Percentiles rank a stretch among this genome's conserved stretches.
Conservation (phyloP, 1,139 yeast species). For the Candida frijolesensis region DNA sequence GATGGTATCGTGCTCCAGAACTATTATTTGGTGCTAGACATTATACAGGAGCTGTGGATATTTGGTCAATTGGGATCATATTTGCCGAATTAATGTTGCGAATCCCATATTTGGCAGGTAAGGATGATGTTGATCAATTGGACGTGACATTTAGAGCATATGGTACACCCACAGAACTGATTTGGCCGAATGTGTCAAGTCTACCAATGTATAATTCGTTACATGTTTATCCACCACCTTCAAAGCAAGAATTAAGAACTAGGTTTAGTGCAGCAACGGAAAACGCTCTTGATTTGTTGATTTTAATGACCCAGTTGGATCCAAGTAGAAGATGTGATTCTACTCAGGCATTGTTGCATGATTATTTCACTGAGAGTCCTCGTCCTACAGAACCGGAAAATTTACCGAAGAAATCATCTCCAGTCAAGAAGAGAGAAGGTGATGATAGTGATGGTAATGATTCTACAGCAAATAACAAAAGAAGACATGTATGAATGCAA, state of each 20-base stretch:
- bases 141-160: slow-evolving; percentile 90
- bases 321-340: slow-evolving; percentile 76
- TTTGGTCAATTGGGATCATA: slow-evolving; percentile 95
- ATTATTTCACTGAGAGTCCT: slow-evolving; percentile 75
- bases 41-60: slow-evolving; percentile 84
- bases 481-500: slow-evolving; percentile 16
- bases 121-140: slow-evolving; percentile 84
- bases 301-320: slow-evolving; percentile 73
- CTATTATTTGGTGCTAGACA: slow-evolving; percentile 85
- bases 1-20: slow-evolving; percentile 98
- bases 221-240: slow-evolving; percentile 79
- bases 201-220: slow-evolving; percentile 76
- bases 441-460: slow-evolving; percentile 18
- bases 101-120: slow-evolving; percentile 92
- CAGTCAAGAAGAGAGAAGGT: slow-evolving; percentile 20
- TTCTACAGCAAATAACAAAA: slow-evolving; percentile 9
- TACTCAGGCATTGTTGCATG: slow-evolving; percentile 63
- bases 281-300: slow-evolving; percentile 74
- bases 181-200: slow-evolving; percentile 88
- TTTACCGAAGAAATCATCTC: slow-evolving; percentile 55
- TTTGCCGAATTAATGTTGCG: slow-evolving; percentile 95
- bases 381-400: slow-evolving; percentile 71
- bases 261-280: slow-evolving; percentile 94
- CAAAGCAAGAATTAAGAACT: slow-evolving; percentile 76
- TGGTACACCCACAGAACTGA: slow-evolving; percentile 92